Conservation (phyloP, 805 yeast species). For the Pichia californica region DNA sequence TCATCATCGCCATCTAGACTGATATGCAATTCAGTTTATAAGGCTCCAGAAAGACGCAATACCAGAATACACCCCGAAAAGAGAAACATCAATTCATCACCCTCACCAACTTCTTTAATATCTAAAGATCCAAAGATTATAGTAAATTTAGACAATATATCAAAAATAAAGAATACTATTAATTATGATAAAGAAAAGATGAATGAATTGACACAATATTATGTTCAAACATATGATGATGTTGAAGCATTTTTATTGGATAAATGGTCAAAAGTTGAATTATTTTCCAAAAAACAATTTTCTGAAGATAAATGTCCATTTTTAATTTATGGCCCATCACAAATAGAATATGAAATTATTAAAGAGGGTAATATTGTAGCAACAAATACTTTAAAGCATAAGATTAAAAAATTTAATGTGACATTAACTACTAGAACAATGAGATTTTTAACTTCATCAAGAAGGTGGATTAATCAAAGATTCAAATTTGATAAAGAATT, state of each 20-base stretch:
- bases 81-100: too few relatives aligned
- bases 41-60: too few relatives aligned
- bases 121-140: background rate
- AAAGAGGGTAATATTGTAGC: conserved; percentile 24
- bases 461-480: conserved; percentile 30
- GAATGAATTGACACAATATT: background rate
- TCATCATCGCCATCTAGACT: too few relatives aligned
- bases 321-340: conserved; percentile 29
- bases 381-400: conserved; percentile 21
- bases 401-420: conserved; percentile 20
- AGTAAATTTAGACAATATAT: conserved; percentile 5
- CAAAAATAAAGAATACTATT: background rate
- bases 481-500: conserved; percentile 18
- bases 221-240: conserved; percentile 3
- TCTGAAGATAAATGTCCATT: conserved; percentile 19
- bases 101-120: background rate
- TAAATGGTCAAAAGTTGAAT: conserved; percentile 8
- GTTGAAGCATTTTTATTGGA: conserved; percentile 8
- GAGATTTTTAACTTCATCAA: conserved; percentile 26
- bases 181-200: conserved; percentile 4
- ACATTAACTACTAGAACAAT: conserved; percentile 25
- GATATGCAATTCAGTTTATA: too few relatives aligned
- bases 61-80: too few relatives aligned
- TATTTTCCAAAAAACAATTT: conserved; percentile 5
- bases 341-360: conserved; percentile 26